Percentiles rank a stretch among this genome's conserved stretches.
Evolutionary conservation across 176 grass and related monocot species (phyloP).

Genomic region (Raddia guianensis): DNA sequence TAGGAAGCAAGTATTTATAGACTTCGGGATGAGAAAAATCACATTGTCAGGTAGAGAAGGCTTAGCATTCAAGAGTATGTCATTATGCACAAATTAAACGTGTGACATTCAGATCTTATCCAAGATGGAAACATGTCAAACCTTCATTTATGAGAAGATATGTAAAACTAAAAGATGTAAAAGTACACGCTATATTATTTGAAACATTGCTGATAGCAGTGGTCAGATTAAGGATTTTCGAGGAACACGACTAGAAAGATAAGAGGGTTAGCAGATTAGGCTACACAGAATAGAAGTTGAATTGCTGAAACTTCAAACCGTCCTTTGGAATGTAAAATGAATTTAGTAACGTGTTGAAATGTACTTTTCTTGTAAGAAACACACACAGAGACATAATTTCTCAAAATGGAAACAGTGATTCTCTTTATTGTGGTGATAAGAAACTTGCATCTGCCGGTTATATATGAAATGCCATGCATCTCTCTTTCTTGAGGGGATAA

Average conservation of each 20-base stretch:
- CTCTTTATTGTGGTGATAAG: conserved; percentile 31
- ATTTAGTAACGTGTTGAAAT: conserved; percentile 30
- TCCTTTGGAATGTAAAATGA: conserved; percentile 23
- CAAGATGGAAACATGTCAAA: conserved; percentile 30
- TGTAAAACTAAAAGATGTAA: conserved; percentile 28
- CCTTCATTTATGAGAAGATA: conserved; percentile 22
- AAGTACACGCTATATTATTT: conserved; percentile 31
- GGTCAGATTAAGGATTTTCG: conserved; percentile 20
- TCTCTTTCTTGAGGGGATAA: conserved; percentile 8
- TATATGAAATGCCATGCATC: not conserved
- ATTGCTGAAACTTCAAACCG: conserved; percentile 10
- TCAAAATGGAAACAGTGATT: conserved; percentile 11
- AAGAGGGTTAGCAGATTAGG: not conserved
- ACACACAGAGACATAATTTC: not conserved
- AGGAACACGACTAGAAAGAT: not conserved
- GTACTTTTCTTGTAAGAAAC: not conserved
- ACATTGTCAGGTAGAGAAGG: not conserved
- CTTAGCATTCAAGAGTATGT: conserved; percentile 8
- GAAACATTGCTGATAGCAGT: conserved; percentile 1
- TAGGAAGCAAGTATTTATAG: conserved; percentile 37
- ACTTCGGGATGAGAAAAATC: conserved; percentile 27
- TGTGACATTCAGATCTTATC: conserved; percentile 27
- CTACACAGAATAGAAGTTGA: conserved; percentile 4
- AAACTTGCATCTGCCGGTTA: conserved; percentile 19
- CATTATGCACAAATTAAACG: conserved; percentile 40